Evolutionary conservation across 2,329 filamentous ascomycete genomes (phyloP), one percentile per base, ranked within the genome.

Genomic region (Penicillium sp.): DNA sequence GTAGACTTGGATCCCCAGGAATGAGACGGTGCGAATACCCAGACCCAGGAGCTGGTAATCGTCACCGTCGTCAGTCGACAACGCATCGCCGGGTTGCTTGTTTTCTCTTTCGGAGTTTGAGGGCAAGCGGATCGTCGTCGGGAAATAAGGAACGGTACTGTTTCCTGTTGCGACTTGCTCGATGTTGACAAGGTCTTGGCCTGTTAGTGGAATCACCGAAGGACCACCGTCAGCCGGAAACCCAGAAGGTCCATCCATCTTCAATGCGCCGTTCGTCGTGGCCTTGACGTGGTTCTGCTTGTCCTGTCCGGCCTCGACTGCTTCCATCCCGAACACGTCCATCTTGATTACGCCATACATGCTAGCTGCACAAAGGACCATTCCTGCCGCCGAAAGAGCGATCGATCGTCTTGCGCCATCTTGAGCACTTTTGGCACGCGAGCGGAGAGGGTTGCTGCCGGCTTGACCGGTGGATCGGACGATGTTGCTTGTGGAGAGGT

Each of bases 1-100:
- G 75, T 99, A 99, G 48, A 99, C 94, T 70, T 96, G 87, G 42
- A 99, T 90, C 45, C 84, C 79, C 42, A 97, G 76, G 71, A 97
- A 96, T 23, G 89, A 95, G 29, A 99, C 94, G 1, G 88, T 91
- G 50, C 94, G 84, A 57, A 95, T 86, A 16, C 94, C 94, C 5
- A 96, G 76, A 0, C 94, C 94, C 6, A 97, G 82, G 0, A 97
- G 81, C 21, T 90, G 92, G 71, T 96, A 97, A 64, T 96, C 71
- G 47, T 76, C 64, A 13, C 69, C 68, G 23, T 74, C 59, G 6
- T 63, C 58, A 15, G 70, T 67, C 26, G 67, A 68, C 1, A 76
- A 45, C 13, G 72, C 71, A 16, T 72, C 73, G n/a, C 71, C 69
- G 52, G 67, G 58, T 21, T 62, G 62, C 45, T 65, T 72, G 13